Conservation (phyloP, 306 rosid species). For the Spatholobus suberectus region DNA sequence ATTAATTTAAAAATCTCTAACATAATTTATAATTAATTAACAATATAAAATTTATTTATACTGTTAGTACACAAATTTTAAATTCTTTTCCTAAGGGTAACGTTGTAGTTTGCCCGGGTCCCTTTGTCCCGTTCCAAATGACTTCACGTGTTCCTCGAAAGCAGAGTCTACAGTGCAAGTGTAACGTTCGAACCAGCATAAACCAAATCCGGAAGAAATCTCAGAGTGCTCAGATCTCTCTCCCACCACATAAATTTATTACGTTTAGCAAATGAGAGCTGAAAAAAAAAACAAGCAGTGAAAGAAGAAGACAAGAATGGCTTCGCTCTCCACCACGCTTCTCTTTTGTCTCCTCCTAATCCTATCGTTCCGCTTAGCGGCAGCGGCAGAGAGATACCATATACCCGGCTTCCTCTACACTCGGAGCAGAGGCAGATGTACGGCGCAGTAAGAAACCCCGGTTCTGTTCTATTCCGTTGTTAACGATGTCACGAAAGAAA, state of each 20-base stretch:
- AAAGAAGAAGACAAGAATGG: constrained; percentile 3
- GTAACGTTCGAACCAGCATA: constrained; percentile 37
- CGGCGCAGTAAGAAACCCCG: constrained; percentile 63
- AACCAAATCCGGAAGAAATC: constrained; percentile 35
- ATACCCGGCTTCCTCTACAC: constrained; percentile 75
- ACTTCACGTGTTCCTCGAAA: constrained; percentile 47
- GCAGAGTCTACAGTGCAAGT: background rate
- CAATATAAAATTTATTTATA: no score
- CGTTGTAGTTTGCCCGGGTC: background rate
- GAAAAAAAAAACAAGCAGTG: background rate
- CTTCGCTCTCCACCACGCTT: background rate
- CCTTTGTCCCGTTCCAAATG: background rate
- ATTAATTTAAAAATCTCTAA: no score
- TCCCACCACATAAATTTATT: background rate
- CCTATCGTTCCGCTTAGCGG: background rate
- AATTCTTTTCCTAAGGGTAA: no score
- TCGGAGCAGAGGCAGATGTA: constrained; percentile 75
- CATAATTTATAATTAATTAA: no score
- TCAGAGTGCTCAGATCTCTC: background rate
- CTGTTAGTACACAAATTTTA: no score
- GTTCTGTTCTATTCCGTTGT: background rate
- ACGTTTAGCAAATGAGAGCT: background rate
- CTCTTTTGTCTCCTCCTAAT: constrained; percentile 29
- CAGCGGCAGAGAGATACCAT: background rate
- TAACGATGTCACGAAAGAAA: background rate